Evolutionary conservation across 2,329 filamentous ascomycete species (phyloP).

Genomic region (Penicillium sp.): DNA sequence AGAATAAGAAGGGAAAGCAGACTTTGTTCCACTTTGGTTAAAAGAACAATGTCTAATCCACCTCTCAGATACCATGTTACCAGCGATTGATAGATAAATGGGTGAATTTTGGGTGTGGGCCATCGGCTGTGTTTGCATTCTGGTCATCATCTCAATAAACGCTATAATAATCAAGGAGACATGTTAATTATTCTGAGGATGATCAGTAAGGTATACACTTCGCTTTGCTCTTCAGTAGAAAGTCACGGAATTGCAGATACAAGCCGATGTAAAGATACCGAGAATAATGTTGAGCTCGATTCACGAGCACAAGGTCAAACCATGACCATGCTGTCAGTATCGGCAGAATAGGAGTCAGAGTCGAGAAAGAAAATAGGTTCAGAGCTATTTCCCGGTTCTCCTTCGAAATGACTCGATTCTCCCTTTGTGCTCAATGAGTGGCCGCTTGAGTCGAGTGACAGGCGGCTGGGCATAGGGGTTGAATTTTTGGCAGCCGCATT

Average conservation of each 20-base stretch:
- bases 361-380: slow-evolving; percentile 3
- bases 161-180: neutral
- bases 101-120: neutral
- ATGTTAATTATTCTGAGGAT: neutral
- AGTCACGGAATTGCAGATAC: neutral
- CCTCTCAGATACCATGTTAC: neutral
- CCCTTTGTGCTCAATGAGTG: neutral
- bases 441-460: neutral
- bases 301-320: neutral
- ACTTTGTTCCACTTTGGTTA: slow-evolving; percentile 42
- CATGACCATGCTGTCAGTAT: slow-evolving; percentile 10
- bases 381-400: neutral
- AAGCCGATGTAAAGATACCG: neutral
- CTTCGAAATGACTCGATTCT: neutral
- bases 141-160: neutral
- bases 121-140: neutral
- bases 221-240: neutral
- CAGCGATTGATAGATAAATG: slow-evolving; percentile 4
- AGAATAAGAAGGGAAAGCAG: slow-evolving; percentile 41
- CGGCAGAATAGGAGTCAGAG: neutral
- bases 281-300: neutral
- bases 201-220: neutral
- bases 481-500: slow-evolving; percentile 8
- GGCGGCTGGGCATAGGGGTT: neutral
- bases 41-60: slow-evolving; percentile 2